A percentile compares a stretch with the other conserved stretches of the same genome.
These are phyloP conservation scores for Hypocreales sp. DNA, from an alignment of 2,329 filamentous ascomycete species.

Conservation along the genomic window DNA sequence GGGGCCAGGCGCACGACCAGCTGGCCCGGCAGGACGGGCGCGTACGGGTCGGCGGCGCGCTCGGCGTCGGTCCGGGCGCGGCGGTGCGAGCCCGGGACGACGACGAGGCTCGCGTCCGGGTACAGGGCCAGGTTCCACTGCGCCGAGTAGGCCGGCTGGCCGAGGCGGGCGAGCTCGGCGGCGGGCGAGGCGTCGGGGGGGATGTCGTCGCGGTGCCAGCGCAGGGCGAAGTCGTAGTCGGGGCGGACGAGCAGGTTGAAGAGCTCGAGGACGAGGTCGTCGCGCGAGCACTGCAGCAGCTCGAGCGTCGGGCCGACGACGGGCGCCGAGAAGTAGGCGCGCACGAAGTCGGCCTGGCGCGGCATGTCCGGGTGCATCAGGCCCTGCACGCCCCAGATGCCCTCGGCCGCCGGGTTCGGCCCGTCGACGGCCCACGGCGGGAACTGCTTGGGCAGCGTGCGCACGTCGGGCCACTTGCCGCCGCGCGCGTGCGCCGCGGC, in stretches of 20 bases:
- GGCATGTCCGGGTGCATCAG: slow-evolving; percentile 61
- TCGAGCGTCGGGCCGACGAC: slow-evolving; percentile 49
- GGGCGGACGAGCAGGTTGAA: slow-evolving; percentile 76
- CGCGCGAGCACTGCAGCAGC: slow-evolving; percentile 40
- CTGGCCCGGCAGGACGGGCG: slow-evolving; percentile 44
- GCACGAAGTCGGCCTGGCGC: slow-evolving; percentile 43
- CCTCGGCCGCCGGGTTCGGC: slow-evolving; percentile 33
- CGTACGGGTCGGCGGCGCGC: slow-evolving; percentile 50
- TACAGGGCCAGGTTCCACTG: slow-evolving; percentile 82
- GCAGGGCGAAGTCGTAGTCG: slow-evolving; percentile 52
- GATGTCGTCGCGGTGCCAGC: slow-evolving; percentile 82
- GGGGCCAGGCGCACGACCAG: slow-evolving; percentile 49
- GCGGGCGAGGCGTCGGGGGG: slow-evolving; percentile 45
- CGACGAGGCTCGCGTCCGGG: slow-evolving; percentile 56
- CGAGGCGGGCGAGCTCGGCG: slow-evolving; percentile 49
- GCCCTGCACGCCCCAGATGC: slow-evolving; percentile 86
- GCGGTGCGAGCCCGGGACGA: slow-evolving; percentile 62
- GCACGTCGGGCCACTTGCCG: slow-evolving; percentile 69
- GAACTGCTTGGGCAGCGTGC: slow-evolving; percentile 80
- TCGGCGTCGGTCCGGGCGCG: slow-evolving; percentile 57
- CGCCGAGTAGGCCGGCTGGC: slow-evolving; percentile 51
- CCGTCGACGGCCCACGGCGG: slow-evolving; percentile 51
- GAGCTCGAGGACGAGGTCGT: slow-evolving; percentile 68
- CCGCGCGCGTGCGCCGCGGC: slow-evolving; percentile 46
- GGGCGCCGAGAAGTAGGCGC: slow-evolving; percentile 55